phyloP scores from a whole-genome alignment of 139 green algal genomes.

The Asterochloris erici region DNA sequence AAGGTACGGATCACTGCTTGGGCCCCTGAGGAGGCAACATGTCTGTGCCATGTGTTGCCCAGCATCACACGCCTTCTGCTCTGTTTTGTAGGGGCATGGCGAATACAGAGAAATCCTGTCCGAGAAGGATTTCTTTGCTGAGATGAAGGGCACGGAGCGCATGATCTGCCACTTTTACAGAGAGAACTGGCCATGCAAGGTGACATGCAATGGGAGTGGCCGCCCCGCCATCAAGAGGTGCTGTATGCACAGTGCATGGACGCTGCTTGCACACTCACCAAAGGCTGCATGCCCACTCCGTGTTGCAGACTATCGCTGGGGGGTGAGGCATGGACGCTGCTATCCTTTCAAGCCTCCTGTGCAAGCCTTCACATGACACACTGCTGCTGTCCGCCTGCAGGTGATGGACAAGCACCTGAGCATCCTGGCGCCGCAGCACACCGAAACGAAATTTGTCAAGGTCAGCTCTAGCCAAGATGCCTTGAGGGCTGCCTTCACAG shows the following conservation, averaged over 20 bases:
- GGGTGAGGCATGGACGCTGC: background rate
- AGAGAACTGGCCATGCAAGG: slow-evolving; percentile 39
- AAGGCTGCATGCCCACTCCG: slow-evolving; percentile 50
- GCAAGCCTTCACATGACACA: background rate
- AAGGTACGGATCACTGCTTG: background rate
- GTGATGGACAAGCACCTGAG: slow-evolving; percentile 95
- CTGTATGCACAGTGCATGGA: background rate
- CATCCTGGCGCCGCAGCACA: slow-evolving; percentile 66
- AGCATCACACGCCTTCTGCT: slow-evolving; percentile 5
- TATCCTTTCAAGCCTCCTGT: background rate
- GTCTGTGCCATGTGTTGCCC: background rate
- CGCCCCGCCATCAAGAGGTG: slow-evolving; percentile 10
- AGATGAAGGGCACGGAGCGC: slow-evolving; percentile 83
- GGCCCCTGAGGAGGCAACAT: background rate
- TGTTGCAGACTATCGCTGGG: background rate
- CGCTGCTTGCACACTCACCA: slow-evolving; percentile 71
- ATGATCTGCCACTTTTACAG: slow-evolving; percentile 94
- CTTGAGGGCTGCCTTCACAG: too few species aligned
- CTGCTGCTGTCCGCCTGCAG: slow-evolving; percentile 72
- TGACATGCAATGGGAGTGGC: slow-evolving; percentile 78
- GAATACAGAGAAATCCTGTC: slow-evolving; percentile 75
- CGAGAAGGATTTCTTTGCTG: slow-evolving; percentile 94
- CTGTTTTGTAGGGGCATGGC: slow-evolving; percentile 67
- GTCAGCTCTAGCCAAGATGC: slow-evolving; percentile 21
- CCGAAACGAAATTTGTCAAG: slow-evolving; percentile 92